A percentile compares a stretch with the other conserved stretches of the same genome.
Conservation (phyloP, 1,284 basidiomycete genomes). For the Fomes fomentarius region DNA sequence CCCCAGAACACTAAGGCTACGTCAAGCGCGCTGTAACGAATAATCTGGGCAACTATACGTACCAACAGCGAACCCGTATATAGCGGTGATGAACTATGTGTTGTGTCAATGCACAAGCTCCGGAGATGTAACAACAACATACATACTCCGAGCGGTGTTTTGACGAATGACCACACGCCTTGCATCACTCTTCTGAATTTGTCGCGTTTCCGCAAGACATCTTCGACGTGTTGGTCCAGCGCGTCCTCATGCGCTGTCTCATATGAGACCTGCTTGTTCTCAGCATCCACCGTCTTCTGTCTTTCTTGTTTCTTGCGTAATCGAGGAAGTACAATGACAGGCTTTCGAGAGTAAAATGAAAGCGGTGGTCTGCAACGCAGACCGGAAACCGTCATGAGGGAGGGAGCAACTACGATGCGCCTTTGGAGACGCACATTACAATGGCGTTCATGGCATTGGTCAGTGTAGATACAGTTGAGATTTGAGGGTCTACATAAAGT, state of each 20-base stretch:
- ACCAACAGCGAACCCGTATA: conserved; percentile 83
- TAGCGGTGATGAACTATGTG: conserved; percentile 68
- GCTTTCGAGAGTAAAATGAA: conserved; percentile 69
- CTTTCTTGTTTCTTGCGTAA: conserved; percentile 19
- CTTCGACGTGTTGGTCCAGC: conserved; percentile 80
- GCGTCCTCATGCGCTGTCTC: conserved; percentile 51
- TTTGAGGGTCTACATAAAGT: conserved; percentile 59
- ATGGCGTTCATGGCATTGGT: conserved; percentile 83
- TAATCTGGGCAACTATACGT: conserved; percentile 25
- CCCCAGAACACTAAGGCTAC: conserved; percentile 67
- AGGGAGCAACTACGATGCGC: not conserved
- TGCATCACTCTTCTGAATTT: conserved; percentile 63
- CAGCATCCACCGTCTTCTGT: conserved; percentile 34
- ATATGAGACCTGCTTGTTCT: no score
- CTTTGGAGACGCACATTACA: conserved; percentile 49
- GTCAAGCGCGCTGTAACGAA: not conserved
- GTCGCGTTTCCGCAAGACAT: conserved; percentile 70
- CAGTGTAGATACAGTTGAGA: conserved; percentile 70
- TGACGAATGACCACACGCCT: conserved; percentile 84
- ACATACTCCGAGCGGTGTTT: conserved; percentile 53
- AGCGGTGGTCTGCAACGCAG: conserved; percentile 57
- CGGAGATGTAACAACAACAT: not conserved
- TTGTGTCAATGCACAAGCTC: no score
- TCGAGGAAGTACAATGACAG: conserved; percentile 60
- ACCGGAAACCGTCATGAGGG: not conserved